Base-by-base conservation (phyloP, 1,284 basidiomycete genomes). In the Melampsora larici-populina region DNA sequence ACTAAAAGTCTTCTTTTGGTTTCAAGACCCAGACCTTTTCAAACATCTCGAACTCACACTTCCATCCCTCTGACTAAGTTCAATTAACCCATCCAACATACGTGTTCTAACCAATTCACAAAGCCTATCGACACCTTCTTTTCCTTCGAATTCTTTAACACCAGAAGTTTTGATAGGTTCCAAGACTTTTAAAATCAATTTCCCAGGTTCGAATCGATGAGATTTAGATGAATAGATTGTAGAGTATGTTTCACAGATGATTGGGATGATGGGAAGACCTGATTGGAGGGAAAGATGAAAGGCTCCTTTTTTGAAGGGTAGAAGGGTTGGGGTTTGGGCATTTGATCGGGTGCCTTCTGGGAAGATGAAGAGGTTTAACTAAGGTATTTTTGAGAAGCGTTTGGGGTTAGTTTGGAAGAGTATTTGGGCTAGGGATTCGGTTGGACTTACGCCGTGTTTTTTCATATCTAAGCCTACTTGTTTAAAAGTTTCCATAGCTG, bases 221-320 rank as follows among this genome's bases (percentile, higher is more conserved):
- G 66, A 36, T 70, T 79, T 80, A n/a, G 73, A 58, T 13, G 78
- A 66, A 75, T 83, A 83, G 7, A 81, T 58, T 21, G 69, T 62
- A 18, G 81, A 78, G 76, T 84, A 66, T 85, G 98, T 98, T 85
- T 99, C 94, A 80, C 90, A 91, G 0, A 99, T 91, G 72, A 99
- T 89, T 11, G 96, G 94, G 21, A 94, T 88, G 81, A 99, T 90
- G 15, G 74, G 74, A 7, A 76, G 46, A 13, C 83, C 85, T 0
- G 86, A 79, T 85, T 97, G 91, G 18, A 98, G 87, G 17, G 97
- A 96, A 49, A 98, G 88, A 83, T 99, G 94, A 87, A 99, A 99
- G 0, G 94, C 95, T 55, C 97, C 97, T 85, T 97, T 99, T 86
- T 99, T 99, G 86, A 99, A 92, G 0, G 93, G 91, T 2, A 94